A percentile compares a stretch with the other conserved stretches of the same genome.
These are phyloP conservation scores for Aspergillus campestris DNA, from an alignment of 495 filamentous ascomycete species.

Conservation along the genomic window DNA sequence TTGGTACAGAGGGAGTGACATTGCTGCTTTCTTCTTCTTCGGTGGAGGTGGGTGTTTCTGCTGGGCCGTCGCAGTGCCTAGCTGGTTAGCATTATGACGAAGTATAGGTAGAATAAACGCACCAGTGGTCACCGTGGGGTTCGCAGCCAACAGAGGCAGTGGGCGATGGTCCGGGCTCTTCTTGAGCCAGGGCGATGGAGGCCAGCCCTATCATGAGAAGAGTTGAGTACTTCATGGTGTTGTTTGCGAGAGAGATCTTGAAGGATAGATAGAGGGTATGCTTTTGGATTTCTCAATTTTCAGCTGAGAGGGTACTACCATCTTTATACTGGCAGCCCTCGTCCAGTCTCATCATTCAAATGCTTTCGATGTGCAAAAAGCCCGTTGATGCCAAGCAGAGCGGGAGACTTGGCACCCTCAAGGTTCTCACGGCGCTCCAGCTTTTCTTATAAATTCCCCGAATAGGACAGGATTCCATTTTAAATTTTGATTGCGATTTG, in stretches of 20 bases:
- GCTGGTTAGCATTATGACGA: neutral
- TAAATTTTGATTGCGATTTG: neutral
- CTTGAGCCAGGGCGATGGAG: conserved; percentile 7
- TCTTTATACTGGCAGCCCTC: neutral
- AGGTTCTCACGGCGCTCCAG: conserved; percentile 9
- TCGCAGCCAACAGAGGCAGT: conserved; percentile 24
- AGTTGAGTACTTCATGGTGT: conserved; percentile 12
- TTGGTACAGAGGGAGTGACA: conserved; percentile 10
- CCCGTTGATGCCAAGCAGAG: conserved; percentile 6
- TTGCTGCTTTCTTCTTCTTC: neutral
- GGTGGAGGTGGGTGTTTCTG: conserved; percentile 4
- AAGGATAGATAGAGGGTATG: neutral
- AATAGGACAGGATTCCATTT: neutral
- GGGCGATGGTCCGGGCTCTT: conserved; percentile 18
- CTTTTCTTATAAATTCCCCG: no score
- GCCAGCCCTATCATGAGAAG: conserved; percentile 12
- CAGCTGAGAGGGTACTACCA: neutral
- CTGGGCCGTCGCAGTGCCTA: conserved; percentile 19
- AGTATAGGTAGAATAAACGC: neutral
- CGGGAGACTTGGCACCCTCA: conserved; percentile 15
- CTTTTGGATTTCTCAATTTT: no score
- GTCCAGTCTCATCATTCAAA: neutral
- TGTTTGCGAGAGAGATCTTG: neutral
- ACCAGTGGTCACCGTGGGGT: conserved; percentile 27
- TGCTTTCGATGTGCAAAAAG: neutral